A percentile compares a stretch with the other conserved stretches of the same genome.
These are phyloP conservation scores for Fennellomyces sp. DNA, from an alignment of 371 early-diverging fungal species.

Conservation along the genomic window DNA sequence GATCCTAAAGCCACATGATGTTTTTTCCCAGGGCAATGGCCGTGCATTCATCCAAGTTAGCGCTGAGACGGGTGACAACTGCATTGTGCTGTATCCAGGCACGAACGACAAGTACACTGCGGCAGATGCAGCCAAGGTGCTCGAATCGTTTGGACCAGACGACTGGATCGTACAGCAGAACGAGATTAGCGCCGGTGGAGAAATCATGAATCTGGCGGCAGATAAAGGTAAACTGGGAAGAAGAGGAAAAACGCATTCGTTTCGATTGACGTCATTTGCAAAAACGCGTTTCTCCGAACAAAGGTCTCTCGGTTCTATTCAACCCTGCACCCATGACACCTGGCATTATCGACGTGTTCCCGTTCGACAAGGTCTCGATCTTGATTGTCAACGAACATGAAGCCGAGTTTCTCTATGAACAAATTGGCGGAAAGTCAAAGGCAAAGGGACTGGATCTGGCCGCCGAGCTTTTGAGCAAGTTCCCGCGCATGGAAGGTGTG, in stretches of 20 bases:
- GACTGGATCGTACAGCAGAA: slow-evolving; percentile 84
- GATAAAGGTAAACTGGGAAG: slow-evolving; percentile 19
- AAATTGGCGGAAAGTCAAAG: slow-evolving; percentile 25
- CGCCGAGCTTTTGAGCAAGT: slow-evolving; percentile 34
- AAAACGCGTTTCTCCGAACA: not conserved
- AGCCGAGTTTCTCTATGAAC: slow-evolving; percentile 51
- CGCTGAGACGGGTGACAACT: slow-evolving; percentile 72
- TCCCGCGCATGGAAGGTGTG: slow-evolving; percentile 56
- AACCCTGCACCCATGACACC: slow-evolving; percentile 88
- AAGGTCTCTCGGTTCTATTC: slow-evolving; percentile 72
- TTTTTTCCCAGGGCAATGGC: slow-evolving; percentile 64
- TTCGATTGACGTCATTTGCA: not conserved
- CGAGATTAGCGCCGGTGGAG: slow-evolving; percentile 78
- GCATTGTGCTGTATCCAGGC: slow-evolving; percentile 85
- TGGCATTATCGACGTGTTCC: slow-evolving; percentile 53
- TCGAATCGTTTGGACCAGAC: slow-evolving; percentile 53
- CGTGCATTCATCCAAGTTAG: slow-evolving; percentile 90
- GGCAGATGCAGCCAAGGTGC: slow-evolving; percentile 27
- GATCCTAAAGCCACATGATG: no score
- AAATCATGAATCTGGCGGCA: slow-evolving; percentile 63
- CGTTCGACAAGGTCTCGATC: slow-evolving; percentile 70
- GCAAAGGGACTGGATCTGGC: slow-evolving; percentile 38
- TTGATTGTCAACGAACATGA: slow-evolving; percentile 85
- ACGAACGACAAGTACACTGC: slow-evolving; percentile 69
- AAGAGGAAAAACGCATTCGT: no score